Evolutionary conservation across 352 stramenopile genomes (phyloP).

Genomic region (Aphanomyces euteiches): DNA sequence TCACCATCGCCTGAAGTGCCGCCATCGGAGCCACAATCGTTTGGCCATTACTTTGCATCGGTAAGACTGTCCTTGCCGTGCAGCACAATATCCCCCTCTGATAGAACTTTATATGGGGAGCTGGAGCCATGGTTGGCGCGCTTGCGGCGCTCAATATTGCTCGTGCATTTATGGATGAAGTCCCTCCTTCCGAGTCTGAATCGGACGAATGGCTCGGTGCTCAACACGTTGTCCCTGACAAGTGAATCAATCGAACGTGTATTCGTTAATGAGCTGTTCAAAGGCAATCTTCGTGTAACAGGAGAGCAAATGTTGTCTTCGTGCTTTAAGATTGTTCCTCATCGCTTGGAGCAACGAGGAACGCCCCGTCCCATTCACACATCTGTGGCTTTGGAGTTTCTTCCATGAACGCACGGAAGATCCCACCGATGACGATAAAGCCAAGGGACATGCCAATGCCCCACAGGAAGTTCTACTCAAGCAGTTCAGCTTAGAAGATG

Average conservation of each 20-base stretch:
- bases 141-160: neutral
- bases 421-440: slow-evolving; percentile 63
- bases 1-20: neutral
- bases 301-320: no score
- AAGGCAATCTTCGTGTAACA: no score
- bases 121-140: neutral
- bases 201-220: neutral
- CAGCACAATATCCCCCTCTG: neutral
- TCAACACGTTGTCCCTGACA: neutral
- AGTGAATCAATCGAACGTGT: no score
- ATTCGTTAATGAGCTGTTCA: no score
- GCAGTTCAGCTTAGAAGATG: neutral
- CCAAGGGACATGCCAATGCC: slow-evolving; percentile 70
- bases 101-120: slow-evolving; percentile 3
- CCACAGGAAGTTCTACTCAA: slow-evolving; percentile 67
- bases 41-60: neutral
- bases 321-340: no score
- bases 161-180: slow-evolving; percentile 2
- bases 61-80: neutral
- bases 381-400: neutral
- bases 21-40: neutral
- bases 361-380: neutral
- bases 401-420: slow-evolving; percentile 44
- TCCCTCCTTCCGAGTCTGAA: neutral
- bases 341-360: neutral